Conservation (phyloP, 345 rosid genomes). For the Angophora floribunda region DNA sequence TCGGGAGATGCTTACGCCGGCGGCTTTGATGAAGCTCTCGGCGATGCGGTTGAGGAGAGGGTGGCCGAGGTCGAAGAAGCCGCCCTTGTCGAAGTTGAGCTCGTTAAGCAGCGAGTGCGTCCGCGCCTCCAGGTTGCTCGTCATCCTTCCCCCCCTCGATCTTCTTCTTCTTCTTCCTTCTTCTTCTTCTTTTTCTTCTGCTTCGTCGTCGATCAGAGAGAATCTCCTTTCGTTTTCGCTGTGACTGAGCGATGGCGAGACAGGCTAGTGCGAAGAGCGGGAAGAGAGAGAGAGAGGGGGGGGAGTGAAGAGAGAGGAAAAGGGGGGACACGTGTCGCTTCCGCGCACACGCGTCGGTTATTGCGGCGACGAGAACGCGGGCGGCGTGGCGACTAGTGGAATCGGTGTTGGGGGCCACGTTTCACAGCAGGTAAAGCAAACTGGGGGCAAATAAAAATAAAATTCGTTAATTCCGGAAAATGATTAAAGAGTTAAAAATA, state of each 20-base stretch:
- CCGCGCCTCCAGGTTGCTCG: conserved; percentile 21
- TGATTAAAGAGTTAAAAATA: not conserved
- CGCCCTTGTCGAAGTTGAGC: conserved; percentile 47
- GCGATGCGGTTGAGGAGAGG: conserved; percentile 92
- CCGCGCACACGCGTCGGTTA: not conserved
- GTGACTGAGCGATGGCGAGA: not conserved
- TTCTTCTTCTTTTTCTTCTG: not conserved
- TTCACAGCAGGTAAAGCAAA: not conserved
- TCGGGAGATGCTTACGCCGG: conserved; percentile 34
- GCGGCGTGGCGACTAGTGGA: not conserved
- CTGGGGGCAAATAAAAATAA: not conserved
- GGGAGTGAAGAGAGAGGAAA: too few relatives aligned
- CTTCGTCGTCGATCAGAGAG: not conserved
- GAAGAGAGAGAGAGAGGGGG: not conserved
- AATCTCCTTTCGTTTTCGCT: not conserved
- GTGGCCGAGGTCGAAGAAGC: conserved; percentile 75
- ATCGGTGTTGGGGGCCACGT: not conserved
- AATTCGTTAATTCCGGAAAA: not conserved
- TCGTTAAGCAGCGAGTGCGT: conserved; percentile 38
- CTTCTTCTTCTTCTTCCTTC: not conserved
- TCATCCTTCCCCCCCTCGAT: not conserved
- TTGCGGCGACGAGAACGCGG: not conserved
- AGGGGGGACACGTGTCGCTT: not conserved
- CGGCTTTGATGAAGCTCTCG: conserved; percentile 84
- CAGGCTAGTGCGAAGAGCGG: not conserved